Base-by-base conservation (phyloP, 352 stramenopile species). In the Globisporangium recalcitrans region DNA sequence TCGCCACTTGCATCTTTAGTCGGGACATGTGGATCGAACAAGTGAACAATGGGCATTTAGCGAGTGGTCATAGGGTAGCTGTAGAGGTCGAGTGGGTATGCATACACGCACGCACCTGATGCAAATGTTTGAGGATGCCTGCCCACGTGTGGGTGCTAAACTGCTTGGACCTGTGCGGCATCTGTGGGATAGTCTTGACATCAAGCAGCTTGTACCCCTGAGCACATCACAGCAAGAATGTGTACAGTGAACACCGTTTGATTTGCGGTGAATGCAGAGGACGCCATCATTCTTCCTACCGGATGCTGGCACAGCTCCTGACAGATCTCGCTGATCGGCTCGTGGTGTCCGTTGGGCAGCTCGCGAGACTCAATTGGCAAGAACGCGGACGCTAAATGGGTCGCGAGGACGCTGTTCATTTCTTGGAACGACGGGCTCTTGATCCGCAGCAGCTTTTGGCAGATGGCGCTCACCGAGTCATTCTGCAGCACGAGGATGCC, bases 401-500 rank as follows among this genome's bases (percentile, higher is more conserved):
- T 73, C 5, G 82, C 78, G 34, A 91, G 53, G 46, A 91, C 80
- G 21, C 70, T 56, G 36, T 91, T 92, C 52, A 91, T 80, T 11
- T 74, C 68, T 8, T 78, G 67, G 46, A 92, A 79, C 2, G 78
- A 90, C 58, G 85, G 82, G 40, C 78, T 71, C 21, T 67, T 46
- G 13, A 91, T 84, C 8, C 70, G 65, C 48, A 92, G 65, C 44
- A 88, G 58, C 29, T 67, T 73, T 58, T 80, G 67, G 51, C 83
- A 94, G 11, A 87, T 80, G 11, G 72, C 56, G 51, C 69, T 77
- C 21, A 79, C 80, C 14, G 62, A 56, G 61, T 95, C 84, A 53
- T 95, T 95, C 55, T 84, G 75, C 21, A 95, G 63, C 67, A 90
- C 78, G 29, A 95, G 58, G 48, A 95, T 72, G 42, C 80, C 78